Evolutionary conservation across 148 eudicot genomes (phyloP).

Genomic region (Talinum fruticosum): DNA sequence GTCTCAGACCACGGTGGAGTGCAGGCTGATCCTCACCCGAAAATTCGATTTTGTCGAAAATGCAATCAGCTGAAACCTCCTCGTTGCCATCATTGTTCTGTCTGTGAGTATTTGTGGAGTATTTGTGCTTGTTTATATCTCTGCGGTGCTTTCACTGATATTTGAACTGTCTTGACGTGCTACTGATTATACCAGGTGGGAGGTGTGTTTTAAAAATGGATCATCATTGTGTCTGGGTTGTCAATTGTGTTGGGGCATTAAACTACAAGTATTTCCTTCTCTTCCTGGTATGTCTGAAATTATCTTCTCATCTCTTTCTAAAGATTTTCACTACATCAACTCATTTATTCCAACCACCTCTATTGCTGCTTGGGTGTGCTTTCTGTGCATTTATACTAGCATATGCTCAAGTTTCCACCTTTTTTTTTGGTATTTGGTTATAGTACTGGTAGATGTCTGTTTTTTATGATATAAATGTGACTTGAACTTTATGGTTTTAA

Average conservation of each 20-base stretch:
- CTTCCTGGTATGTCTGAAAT: slow-evolving; percentile 63
- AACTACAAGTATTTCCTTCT: slow-evolving; percentile 98
- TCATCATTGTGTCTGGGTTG: slow-evolving; percentile 99
- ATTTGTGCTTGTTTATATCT: not conserved
- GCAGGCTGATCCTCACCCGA: slow-evolving; percentile 43
- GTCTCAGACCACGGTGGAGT: slow-evolving; percentile 47
- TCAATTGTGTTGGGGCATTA: slow-evolving; percentile 95
- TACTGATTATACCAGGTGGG: slow-evolving; percentile 58
- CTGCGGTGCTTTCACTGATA: not conserved
- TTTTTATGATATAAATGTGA: not conserved
- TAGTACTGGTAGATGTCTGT: not conserved
- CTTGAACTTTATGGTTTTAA: not conserved
- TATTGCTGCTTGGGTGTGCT: not conserved
- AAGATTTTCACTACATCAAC: not conserved
- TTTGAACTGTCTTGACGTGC: slow-evolving; percentile 14
- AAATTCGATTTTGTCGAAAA: slow-evolving; percentile 79
- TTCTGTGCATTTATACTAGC: not conserved
- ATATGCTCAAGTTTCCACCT: not conserved
- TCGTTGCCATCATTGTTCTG: slow-evolving; percentile 99
- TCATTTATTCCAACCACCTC: not conserved
- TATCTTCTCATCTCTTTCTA: not conserved
- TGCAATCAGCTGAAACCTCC: slow-evolving; percentile 97
- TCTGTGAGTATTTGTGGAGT: slow-evolving; percentile 75
- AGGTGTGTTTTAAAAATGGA: slow-evolving; percentile 97
- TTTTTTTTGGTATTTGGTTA: not conserved